phyloP scores from a whole-genome alignment of 2,329 filamentous ascomycete genomes.

The Pseudocercospora vitis region DNA sequence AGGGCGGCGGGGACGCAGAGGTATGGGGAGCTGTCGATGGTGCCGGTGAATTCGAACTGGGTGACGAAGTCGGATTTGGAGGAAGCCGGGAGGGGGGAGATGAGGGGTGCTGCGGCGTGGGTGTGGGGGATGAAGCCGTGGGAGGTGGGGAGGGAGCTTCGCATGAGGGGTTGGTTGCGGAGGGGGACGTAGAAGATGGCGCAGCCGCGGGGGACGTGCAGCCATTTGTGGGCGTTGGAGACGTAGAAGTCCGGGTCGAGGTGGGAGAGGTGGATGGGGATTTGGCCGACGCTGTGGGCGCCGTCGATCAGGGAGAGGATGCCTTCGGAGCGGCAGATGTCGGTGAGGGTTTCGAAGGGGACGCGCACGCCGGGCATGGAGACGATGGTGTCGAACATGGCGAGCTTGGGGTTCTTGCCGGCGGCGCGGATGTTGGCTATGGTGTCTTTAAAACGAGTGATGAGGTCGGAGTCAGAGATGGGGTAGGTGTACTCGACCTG shows the following conservation, averaged over 20 bases:
- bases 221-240: conserved; percentile 89
- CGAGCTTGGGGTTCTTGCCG: conserved; percentile 65
- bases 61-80: conserved; percentile 62
- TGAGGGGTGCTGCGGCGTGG: conserved; percentile 15
- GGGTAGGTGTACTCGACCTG: conserved; percentile 68
- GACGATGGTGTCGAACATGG: conserved; percentile 77
- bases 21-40: conserved; percentile 69
- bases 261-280: conserved; percentile 65
- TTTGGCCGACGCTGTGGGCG: conserved; percentile 80
- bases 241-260: conserved; percentile 84
- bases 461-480: conserved; percentile 65
- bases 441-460: conserved; percentile 59
- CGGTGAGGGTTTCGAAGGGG: conserved; percentile 69
- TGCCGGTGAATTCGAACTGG: conserved; percentile 68
- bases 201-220: conserved; percentile 75
- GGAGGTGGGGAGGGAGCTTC: conserved; percentile 74
- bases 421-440: conserved; percentile 53
- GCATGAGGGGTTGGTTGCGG: conserved; percentile 73
- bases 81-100: conserved; percentile 44
- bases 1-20: conserved; percentile 70
- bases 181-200: conserved; percentile 77
- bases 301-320: conserved; percentile 77
- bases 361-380: conserved; percentile 76
- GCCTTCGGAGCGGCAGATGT: conserved; percentile 63
- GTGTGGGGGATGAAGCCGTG: conserved; percentile 67